Conservation (phyloP, 1,284 basidiomycete species). For the Fomitopsis betulina region DNA sequence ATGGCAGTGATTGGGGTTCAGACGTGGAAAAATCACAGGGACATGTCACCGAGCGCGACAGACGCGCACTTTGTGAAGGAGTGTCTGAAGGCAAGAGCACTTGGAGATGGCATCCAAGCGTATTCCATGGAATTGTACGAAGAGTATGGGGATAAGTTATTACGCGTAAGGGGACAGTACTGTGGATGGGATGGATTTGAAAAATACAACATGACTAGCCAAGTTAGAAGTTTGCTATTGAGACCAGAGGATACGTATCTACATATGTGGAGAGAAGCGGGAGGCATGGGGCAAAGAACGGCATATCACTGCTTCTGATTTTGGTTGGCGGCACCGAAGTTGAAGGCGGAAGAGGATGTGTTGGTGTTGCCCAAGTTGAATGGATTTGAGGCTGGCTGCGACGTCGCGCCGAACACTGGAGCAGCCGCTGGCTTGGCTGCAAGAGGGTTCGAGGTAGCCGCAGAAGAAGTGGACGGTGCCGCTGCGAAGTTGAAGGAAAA, state of each 20-base stretch:
- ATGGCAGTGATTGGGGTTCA: too few relatives aligned
- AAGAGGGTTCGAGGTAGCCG: constrained; percentile 1
- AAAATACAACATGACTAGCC: neutral
- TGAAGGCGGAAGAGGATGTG: constrained; percentile 23
- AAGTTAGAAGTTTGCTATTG: neutral
- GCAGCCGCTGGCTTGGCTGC: constrained; percentile 4
- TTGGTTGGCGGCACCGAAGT: constrained; percentile 25
- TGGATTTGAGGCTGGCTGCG: constrained; percentile 7
- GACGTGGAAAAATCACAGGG: too few relatives aligned
- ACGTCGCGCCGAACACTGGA: constrained; percentile 10
- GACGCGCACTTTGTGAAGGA: too few relatives aligned
- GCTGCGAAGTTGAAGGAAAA: constrained; percentile 21
- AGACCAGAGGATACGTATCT: neutral
- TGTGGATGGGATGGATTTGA: neutral
- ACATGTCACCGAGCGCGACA: too few relatives aligned
- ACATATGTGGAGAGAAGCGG: neutral
- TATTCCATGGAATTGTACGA: neutral
- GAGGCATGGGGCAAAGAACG: neutral
- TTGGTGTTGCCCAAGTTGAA: constrained; percentile 5
- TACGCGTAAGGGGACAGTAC: neutral
- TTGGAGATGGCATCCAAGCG: neutral
- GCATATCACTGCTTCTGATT: constrained; percentile 18
- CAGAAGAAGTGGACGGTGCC: constrained; percentile 8
- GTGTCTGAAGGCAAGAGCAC: too few relatives aligned
- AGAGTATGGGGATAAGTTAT: neutral